Percentiles rank a stretch among this genome's conserved stretches.
Conservation (phyloP, 2,329 filamentous ascomycete species). For the Colletotrichum karsti region DNA sequence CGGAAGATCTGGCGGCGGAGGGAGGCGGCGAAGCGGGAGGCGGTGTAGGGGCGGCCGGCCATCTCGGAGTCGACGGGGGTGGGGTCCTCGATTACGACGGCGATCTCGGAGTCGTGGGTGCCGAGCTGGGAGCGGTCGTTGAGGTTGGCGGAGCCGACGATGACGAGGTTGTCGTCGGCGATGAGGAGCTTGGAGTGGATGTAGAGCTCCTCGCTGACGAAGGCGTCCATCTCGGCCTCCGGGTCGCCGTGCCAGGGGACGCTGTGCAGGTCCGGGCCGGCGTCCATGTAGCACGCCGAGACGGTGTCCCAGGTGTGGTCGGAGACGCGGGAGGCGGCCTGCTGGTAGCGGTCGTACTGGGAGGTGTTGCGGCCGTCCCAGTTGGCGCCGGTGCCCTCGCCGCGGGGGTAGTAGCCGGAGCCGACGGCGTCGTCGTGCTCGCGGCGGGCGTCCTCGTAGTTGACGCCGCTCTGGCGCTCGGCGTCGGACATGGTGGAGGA, state of each 20-base stretch:
- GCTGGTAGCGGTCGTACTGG: slow-evolving; percentile 77
- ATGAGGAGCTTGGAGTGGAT: slow-evolving; percentile 78
- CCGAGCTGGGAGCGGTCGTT: slow-evolving; percentile 80
- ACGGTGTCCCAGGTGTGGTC: slow-evolving; percentile 77
- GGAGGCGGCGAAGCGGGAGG: slow-evolving; percentile 79
- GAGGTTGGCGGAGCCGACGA: slow-evolving; percentile 75
- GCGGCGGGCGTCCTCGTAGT: slow-evolving; percentile 72
- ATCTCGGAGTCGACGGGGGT: slow-evolving; percentile 76
- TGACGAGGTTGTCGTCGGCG: slow-evolving; percentile 82
- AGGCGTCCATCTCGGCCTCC: slow-evolving; percentile 66
- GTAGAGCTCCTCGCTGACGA: slow-evolving; percentile 70
- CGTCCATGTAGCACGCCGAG: slow-evolving; percentile 83
- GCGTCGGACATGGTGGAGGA: slow-evolving; percentile 67
- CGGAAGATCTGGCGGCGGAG: slow-evolving; percentile 88
- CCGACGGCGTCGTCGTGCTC: slow-evolving; percentile 69
- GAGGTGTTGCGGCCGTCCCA: slow-evolving; percentile 45
- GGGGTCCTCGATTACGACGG: slow-evolving; percentile 86
- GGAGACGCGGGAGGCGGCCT: slow-evolving; percentile 65
- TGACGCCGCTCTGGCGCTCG: slow-evolving; percentile 70
- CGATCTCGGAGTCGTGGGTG: slow-evolving; percentile 86
- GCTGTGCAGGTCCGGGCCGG: slow-evolving; percentile 72
- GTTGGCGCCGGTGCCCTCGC: slow-evolving; percentile 37
- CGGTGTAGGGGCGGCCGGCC: slow-evolving; percentile 76
- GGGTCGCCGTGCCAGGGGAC: slow-evolving; percentile 64
- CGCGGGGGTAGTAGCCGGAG: slow-evolving; percentile 48